Conservation (phyloP, 2,329 filamentous ascomycete species). For the Ophiostoma perfectum region DNA sequence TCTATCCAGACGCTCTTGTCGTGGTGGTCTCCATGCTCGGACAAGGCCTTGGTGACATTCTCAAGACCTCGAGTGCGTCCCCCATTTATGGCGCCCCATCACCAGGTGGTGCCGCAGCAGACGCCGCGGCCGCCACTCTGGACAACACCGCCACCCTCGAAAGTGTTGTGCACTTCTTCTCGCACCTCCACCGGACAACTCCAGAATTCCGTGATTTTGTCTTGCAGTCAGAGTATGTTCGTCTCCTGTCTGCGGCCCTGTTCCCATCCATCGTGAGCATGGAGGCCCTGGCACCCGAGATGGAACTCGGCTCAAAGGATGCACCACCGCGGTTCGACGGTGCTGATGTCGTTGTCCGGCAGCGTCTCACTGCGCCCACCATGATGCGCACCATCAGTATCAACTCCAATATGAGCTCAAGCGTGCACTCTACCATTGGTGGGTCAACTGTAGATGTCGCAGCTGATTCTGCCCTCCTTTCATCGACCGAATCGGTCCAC, state of each 20-base stretch:
- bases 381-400: constrained; percentile 67
- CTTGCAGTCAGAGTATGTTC: constrained; percentile 71
- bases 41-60: constrained; percentile 68
- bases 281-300: constrained; percentile 75
- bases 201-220: constrained; percentile 77
- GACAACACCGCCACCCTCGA: constrained; percentile 64
- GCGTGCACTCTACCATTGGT: constrained; percentile 23
- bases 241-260: constrained; percentile 70
- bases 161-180: constrained; percentile 71
- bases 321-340: constrained; percentile 79
- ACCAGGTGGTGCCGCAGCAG: not conserved
- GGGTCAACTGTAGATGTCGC: constrained; percentile 17
- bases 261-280: constrained; percentile 86
- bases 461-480: constrained; percentile 27
- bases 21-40: constrained; percentile 85
- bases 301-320: constrained; percentile 78
- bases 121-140: constrained; percentile 26
- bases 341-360: constrained; percentile 75
- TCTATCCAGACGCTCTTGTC: constrained; percentile 70
- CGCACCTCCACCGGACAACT: constrained; percentile 72
- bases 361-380: constrained; percentile 54
- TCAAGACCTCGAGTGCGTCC: constrained; percentile 56
- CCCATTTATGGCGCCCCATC: not conserved
- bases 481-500: constrained; percentile 38
- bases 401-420: constrained; percentile 22